Base-by-base conservation (phyloP, 352 stramenopile genomes). In the Globisporangium cederbergense region DNA sequence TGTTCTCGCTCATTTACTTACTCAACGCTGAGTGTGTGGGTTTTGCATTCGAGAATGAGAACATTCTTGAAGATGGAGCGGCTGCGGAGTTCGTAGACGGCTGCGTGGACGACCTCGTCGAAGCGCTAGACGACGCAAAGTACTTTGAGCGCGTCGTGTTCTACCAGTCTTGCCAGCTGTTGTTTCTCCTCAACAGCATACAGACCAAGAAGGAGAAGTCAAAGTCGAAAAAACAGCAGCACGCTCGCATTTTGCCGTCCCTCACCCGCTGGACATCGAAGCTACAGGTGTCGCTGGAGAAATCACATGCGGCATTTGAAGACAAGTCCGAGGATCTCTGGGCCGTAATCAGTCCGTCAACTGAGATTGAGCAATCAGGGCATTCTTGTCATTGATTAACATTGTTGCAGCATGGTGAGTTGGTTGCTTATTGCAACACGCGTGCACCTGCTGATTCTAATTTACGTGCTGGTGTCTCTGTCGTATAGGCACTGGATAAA, bases 1-100 rank as follows among this genome's bases (percentile, higher is more conserved):
- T 93, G 13, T 91, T 91, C 49, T 85, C 82, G 3, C 71, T 90
- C 14, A 60, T 90, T 9, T 79, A 73, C 0, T 52, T 93, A 2
- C 65, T 91, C 11, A 73, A 70, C 14, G 78, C 75, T 16, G 85
- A 93, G 60, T 87, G 82, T 60, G 64, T 89, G 38, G 85, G 72
- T 2, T 91, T 91, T 65, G 73, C 71, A 42, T 71, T 93, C 10
- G 71, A 91, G 65, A 67, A 70, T n/a, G 32, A 82, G 63, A 49
- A 53, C 62, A 57, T 83, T 65, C 69, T 56, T 71, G 66, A 76
- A 22, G 78, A 85, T 22, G 72, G 68, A 0, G 62, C 75, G n/a
- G 74, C 66, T 0, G 59, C 67, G 18, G 72, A 79, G 14, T 90
- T 91, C 34, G 59, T 89, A 4, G 70, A 78, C 28, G 58, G 66